Evolutionary conservation across 164 flowering plant genomes (phyloP).

Genomic region (Nymphaea thermarum): DNA sequence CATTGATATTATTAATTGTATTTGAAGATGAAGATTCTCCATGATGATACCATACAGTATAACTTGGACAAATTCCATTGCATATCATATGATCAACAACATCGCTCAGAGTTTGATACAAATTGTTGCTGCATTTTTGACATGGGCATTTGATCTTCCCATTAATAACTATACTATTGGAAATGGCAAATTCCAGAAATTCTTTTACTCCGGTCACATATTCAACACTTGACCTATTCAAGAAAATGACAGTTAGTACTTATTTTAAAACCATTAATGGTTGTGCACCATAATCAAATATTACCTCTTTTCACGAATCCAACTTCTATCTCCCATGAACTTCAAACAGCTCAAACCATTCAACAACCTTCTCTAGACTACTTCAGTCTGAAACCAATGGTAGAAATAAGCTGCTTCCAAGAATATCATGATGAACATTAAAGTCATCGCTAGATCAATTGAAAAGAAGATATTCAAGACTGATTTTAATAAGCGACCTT

Average conservation of each 20-base stretch:
- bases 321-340: neutral
- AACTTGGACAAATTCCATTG: neutral
- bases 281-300: neutral
- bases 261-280: neutral
- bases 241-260: neutral
- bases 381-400: no score
- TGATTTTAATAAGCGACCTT: no score
- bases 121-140: neutral
- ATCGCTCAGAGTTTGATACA: neutral
- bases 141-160: neutral
- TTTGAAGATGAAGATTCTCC: neutral
- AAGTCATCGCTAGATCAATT: no score
- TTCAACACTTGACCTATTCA: neutral
- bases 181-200: neutral
- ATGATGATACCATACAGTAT: neutral
- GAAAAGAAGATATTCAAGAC: no score
- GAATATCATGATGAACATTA: no score
- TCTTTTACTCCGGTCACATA: neutral
- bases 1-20: neutral
- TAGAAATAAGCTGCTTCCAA: no score
- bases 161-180: neutral
- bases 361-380: no score
- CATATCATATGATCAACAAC: neutral
- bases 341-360: no score
- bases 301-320: neutral